Evolutionary conservation across 768 basidiomycete species (phyloP).

Genomic region (Cubamyces sp.): DNA sequence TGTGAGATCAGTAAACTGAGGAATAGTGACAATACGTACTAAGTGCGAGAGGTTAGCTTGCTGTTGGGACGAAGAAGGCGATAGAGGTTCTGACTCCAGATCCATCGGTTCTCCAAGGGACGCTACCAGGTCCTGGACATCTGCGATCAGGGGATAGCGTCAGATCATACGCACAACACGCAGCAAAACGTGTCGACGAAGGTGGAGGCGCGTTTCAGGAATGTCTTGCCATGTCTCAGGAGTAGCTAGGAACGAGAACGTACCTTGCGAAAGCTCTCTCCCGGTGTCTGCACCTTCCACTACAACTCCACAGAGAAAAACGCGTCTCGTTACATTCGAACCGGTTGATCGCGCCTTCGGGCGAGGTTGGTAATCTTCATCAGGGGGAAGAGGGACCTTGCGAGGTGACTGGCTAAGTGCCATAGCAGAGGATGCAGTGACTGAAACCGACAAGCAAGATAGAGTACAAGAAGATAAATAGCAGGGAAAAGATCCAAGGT

Average conservation of each 20-base stretch:
- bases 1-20: no score
- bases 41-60: slow-evolving; percentile 35
- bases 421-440: slow-evolving; percentile 43
- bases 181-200: slow-evolving; percentile 13
- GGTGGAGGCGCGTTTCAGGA: slow-evolving; percentile 6
- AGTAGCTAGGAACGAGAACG: slow-evolving; percentile 23
- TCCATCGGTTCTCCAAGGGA: slow-evolving; percentile 73
- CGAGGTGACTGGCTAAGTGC: slow-evolving; percentile 71
- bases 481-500: background rate
- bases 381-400: slow-evolving; percentile 76
- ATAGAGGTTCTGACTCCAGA: slow-evolving; percentile 50
- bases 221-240: slow-evolving; percentile 3
- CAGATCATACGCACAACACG: background rate
- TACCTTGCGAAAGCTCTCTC: slow-evolving; percentile 69
- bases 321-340: slow-evolving; percentile 66
- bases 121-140: slow-evolving; percentile 77
- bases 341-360: slow-evolving; percentile 40
- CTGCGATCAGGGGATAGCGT: slow-evolving; percentile 40
- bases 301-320: slow-evolving; percentile 89
- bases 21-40: slow-evolving; percentile 30
- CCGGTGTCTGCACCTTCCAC: slow-evolving; percentile 82
- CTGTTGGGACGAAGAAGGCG: slow-evolving; percentile 45
- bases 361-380: slow-evolving; percentile 58
- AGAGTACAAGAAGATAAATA: slow-evolving; percentile 15
- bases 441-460: background rate